These are phyloP conservation scores for Plasmodium gaboni DNA, from an alignment of 169 alveolate species.

Conservation along the genomic window DNA sequence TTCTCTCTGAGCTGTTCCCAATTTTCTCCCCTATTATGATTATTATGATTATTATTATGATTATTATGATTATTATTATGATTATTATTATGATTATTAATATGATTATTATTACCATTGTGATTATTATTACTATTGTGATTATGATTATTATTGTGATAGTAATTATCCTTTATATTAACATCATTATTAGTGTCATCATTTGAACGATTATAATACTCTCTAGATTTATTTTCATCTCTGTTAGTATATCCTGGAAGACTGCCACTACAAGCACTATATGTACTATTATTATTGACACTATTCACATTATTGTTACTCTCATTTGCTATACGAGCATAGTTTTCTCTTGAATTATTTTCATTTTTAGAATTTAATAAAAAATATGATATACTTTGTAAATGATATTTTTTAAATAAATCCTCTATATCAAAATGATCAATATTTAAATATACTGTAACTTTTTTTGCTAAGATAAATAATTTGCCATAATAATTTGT, in stretches of 20 bases:
- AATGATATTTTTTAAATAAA: slow-evolving; percentile 35
- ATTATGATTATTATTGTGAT: background rate
- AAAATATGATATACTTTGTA: slow-evolving; percentile 56
- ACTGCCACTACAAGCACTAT: background rate
- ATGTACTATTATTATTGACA: background rate
- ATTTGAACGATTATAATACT: background rate
- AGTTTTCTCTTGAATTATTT: background rate
- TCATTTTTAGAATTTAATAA: slow-evolving; percentile 34
- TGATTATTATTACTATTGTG: background rate
- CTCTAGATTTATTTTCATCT: slow-evolving; percentile 11
- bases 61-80: too few species aligned
- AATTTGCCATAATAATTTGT: slow-evolving; percentile 68
- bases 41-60: too few species aligned
- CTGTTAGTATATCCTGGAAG: background rate
- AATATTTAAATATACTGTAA: slow-evolving; percentile 25
- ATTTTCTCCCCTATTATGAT: too few species aligned
- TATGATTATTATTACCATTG: background rate
- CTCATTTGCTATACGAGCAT: background rate
- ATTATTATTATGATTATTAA: too few species aligned
- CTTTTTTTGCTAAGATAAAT: slow-evolving; percentile 53
- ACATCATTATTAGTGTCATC: slow-evolving; percentile 13
- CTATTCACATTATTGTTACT: background rate
- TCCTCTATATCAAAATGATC: slow-evolving; percentile 56
- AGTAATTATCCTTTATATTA: background rate
- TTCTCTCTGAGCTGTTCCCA: too few species aligned